Evolutionary conservation across 176 grass and related monocot genomes (phyloP), one percentile per base, ranked within the genome.

Genomic region (Hyparrhenia diplandra): DNA sequence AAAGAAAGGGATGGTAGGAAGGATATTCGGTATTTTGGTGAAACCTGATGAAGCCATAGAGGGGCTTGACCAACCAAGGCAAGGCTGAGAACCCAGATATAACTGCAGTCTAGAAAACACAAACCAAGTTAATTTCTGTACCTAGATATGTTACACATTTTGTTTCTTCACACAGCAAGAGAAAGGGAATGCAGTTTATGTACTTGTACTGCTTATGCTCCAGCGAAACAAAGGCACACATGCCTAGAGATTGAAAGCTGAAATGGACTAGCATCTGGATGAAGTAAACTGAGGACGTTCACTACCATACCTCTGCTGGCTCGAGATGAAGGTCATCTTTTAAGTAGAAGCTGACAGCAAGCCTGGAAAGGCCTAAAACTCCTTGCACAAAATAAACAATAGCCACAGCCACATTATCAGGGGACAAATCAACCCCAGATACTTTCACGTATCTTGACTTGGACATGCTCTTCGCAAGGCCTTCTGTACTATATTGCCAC

Each of bases 361-460:
- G 95, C 57, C 95, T 91, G 42, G 95, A 76, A 76, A 95, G 90
- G 8, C 95, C 92, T 65, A 98, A 86, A 81, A 98, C 88, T 72
- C 95, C 95, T 98, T 98, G 95, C 31, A 98, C 95, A 77, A 98
- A 98, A 84, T 98, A 98, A 64, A 98, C 95, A 51, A 87, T 95
- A 31, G 92, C 90, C 76, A 95, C 95, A 67, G 95, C 90, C 78
- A 98, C 68, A n/a, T 98, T 98, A 80, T 95, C 95, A 7, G 92
- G 90, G 34, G 95, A 91, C 51, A 98, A 66, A 58, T 98, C 92
- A 25, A 98, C 95, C 30, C 90, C 95, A 52, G 93, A 98, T 67
- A 80, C 83, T 83, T 89, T 87, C 75, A 91, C 8, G 11, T 77
- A 84, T 31, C 46, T 82, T 74, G 72, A 28, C 45, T 54, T 94